Evolutionary conservation across 1,284 basidiomycete genomes (phyloP), one percentile per base, ranked within the genome.

Genomic region (Meira miltonrushii): DNA sequence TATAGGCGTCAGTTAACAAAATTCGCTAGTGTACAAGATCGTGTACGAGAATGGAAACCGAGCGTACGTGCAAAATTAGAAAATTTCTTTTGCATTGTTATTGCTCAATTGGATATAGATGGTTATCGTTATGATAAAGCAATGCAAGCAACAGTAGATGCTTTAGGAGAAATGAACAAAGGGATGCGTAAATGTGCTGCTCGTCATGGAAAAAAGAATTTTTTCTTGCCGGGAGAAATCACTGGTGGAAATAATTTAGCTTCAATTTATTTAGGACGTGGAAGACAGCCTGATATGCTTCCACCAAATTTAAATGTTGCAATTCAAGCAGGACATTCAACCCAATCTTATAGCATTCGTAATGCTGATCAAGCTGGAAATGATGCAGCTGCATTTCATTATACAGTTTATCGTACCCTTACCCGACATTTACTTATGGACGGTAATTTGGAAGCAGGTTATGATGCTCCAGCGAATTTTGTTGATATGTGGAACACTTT

Each of bases 81-180:
- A 25, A 48, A 48, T 17, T 48, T 48, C 21, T 48, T 33, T 39
- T 53, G 50, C 28, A 53, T 53, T 17, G 11, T 53, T n/a, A 53
- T 53, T 25, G 37, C 50, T 39, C 50, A 39, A 25, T 25, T 53
- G 28, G 50, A 53, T 25, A 41, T 53, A 3, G 50, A 53, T 53
- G 50, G 50, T 41, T 53, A 33, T 41, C 39, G 50, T 7, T 53
- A 53, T 39, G 50, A 53, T 23, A 53, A 53, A 33, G 50, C 50
- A 21, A 39, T 53, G 50, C 50, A 39, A 39, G 17, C 39, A 39
- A 53, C 50, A 13, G 23, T 53, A n/a, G 50, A 53, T 33, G 50
- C 50, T 25, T 39, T 53, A 17, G 50, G 38, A 37, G 13, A 38
- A 13, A 39, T 53, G 50, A 39, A 53, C 19, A 17, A 53, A 33